A percentile compares a stretch with the other conserved stretches of the same genome.
Evolutionary conservation across 2,329 filamentous ascomycete genomes (phyloP).

Genomic region (Xylariaceae sp.): DNA sequence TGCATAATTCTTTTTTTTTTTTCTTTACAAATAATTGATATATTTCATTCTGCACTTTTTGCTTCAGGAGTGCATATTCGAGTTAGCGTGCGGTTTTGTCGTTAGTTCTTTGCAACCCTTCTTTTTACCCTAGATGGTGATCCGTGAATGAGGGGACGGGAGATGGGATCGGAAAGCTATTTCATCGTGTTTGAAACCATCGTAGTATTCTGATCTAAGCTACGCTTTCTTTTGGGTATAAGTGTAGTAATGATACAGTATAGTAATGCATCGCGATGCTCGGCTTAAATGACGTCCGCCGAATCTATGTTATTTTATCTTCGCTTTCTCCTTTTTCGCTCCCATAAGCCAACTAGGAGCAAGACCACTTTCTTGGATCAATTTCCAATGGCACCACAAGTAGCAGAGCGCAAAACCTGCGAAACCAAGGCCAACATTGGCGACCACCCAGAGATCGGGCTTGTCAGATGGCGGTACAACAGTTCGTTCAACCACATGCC

Average conservation of each 20-base stretch:
- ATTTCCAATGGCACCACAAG: conserved; percentile 78
- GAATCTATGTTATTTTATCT: conserved; percentile 20
- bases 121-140: no score
- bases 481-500: conserved; percentile 74
- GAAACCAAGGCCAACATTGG: conserved; percentile 82
- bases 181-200: no score
- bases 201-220: no score
- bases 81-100: no score
- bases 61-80: no score
- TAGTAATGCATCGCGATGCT: background rate
- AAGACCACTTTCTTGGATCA: conserved; percentile 57
- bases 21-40: no score
- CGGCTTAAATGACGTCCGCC: background rate
- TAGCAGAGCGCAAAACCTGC: conserved; percentile 85
- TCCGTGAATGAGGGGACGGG: no score
- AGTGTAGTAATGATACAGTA: conserved; percentile 11
- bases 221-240: no score
- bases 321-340: conserved; percentile 20
- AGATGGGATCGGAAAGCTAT: no score
- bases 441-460: conserved; percentile 91
- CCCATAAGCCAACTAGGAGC: conserved; percentile 29
- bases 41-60: no score
- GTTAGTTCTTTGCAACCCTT: no score
- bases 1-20: no score
- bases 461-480: conserved; percentile 67